Percentiles rank a stretch among this genome's conserved stretches.
phyloP scores from a whole-genome alignment of 73 alveolate species.

The Uronychia binucleata region DNA sequence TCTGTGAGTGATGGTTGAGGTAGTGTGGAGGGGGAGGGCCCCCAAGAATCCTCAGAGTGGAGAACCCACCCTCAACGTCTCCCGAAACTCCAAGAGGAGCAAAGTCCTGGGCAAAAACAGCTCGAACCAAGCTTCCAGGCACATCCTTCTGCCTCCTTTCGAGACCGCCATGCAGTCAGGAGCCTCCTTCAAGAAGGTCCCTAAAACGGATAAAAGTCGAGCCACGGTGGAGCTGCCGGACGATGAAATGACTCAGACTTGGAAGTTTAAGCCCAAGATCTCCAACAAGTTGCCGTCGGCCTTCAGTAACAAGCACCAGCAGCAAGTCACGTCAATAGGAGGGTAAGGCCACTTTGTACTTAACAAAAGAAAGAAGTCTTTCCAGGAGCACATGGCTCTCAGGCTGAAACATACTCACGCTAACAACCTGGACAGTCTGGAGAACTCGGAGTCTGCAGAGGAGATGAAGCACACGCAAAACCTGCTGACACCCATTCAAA shows the following conservation, averaged over 20 bases:
- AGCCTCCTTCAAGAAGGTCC: not conserved
- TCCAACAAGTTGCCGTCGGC: conserved; percentile 48
- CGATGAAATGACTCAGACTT: conserved; percentile 41
- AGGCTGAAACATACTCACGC: conserved; percentile 2
- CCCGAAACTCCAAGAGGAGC: not conserved
- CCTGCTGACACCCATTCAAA: conserved; percentile 27
- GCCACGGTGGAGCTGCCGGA: conserved; percentile 3
- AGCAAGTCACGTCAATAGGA: not conserved
- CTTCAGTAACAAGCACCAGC: conserved; percentile 34
- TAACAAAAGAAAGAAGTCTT: conserved; percentile 22
- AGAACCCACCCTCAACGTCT: too few species aligned
- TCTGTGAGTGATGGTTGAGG: too few species aligned
- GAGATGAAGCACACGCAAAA: conserved; percentile 42
- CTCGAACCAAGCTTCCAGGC: not conserved
- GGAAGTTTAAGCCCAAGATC: conserved; percentile 56
- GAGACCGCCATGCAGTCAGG: not conserved
- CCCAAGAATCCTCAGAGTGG: too few species aligned
- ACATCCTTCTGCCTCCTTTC: not conserved
- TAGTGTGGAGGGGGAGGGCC: too few species aligned
- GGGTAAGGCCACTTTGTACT: not conserved
- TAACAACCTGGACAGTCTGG: conserved; percentile 31
- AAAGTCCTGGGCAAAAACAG: not conserved
- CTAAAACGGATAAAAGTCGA: not conserved
- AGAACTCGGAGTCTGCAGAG: conserved; percentile 31
- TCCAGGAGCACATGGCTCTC: conserved; percentile 26